Conservation (phyloP, 176 grass and related monocot species). For the Oryza coarctata region DNA sequence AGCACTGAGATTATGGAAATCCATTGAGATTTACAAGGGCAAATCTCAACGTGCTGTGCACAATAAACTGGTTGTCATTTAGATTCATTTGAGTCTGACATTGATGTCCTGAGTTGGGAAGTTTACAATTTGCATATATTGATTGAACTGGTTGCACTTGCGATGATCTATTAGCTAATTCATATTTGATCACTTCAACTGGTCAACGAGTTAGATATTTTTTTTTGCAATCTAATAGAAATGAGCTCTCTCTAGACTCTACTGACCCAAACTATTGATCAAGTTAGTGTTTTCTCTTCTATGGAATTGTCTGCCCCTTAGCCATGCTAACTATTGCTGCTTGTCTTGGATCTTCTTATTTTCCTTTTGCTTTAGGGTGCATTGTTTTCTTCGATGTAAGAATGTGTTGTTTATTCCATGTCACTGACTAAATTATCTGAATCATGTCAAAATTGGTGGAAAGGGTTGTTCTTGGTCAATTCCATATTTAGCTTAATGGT, state of each 20-base stretch:
- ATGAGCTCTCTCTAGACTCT: neutral
- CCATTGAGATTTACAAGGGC: neutral
- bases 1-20: neutral
- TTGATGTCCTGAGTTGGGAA: neutral
- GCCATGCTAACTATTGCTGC: neutral
- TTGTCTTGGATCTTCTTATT: neutral
- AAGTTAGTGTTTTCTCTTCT: neutral
- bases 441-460: constrained; percentile 2
- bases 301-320: neutral
- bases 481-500: neutral
- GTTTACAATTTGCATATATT: neutral
- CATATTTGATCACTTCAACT: neutral
- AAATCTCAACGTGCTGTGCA: neutral
- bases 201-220: neutral
- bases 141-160: neutral
- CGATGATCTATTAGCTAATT: neutral
- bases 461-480: neutral
- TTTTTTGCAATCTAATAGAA: neutral
- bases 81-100: neutral
- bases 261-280: neutral
- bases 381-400: neutral
- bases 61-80: neutral
- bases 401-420: neutral
- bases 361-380: neutral
- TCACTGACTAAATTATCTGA: neutral